Evolutionary conservation across 768 basidiomycete genomes (phyloP).

Genomic region (Russula ochroleuca): DNA sequence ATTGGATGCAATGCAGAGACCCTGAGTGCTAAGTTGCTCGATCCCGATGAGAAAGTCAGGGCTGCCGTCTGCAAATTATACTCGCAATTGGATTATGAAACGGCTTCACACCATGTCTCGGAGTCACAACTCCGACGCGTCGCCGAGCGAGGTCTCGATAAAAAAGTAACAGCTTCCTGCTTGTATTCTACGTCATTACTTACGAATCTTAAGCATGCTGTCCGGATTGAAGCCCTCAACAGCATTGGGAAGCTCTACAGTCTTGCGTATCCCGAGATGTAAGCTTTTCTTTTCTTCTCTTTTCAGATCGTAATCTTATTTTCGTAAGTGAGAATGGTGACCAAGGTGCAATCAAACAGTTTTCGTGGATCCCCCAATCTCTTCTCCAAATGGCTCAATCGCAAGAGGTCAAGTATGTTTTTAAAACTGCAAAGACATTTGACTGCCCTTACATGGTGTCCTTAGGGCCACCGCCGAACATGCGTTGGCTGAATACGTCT

Average conservation of each 20-base stretch:
- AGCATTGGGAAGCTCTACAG: constrained; percentile 74
- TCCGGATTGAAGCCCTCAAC: constrained; percentile 72
- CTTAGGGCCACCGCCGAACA: constrained; percentile 59
- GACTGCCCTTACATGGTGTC: neutral
- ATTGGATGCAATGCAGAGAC: constrained; percentile 41
- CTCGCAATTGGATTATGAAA: constrained; percentile 85
- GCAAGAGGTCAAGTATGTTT: constrained; percentile 54
- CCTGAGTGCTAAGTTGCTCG: constrained; percentile 61
- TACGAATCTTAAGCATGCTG: constrained; percentile 41
- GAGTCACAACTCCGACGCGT: constrained; percentile 56
- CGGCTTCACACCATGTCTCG: constrained; percentile 75
- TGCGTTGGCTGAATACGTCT: constrained; percentile 65
- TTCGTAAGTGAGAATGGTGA: constrained; percentile 71
- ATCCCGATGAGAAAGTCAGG: constrained; percentile 90
- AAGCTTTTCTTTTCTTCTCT: constrained; percentile 4
- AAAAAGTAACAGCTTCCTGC: constrained; percentile 54
- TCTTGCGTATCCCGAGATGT: constrained; percentile 89
- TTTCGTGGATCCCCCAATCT: constrained; percentile 87
- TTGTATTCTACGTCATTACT: neutral
- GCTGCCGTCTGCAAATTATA: constrained; percentile 80
- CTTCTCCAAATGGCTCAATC: constrained; percentile 56
- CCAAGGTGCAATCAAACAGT: constrained; percentile 64
- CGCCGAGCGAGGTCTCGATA: constrained; percentile 73
- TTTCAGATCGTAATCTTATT: constrained; percentile 1
- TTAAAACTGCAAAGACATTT: neutral